Evolutionary conservation across 2,329 filamentous ascomycete genomes (phyloP).

Genomic region (Chaetomiaceae sp.): DNA sequence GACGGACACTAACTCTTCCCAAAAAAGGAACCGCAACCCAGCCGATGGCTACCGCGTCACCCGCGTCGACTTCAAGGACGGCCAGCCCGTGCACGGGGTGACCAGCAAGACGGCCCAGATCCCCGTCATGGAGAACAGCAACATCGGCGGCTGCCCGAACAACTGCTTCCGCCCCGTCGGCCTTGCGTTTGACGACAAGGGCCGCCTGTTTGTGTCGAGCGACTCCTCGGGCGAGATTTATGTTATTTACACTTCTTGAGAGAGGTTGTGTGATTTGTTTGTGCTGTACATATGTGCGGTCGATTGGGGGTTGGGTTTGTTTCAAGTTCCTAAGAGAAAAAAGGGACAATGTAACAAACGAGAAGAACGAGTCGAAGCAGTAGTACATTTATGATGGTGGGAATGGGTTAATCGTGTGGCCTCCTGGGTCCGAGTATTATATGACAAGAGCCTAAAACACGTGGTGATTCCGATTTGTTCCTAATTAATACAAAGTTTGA

Average conservation of each 20-base stretch:
- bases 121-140: slow-evolving; percentile 46
- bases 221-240: slow-evolving; percentile 54
- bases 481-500: too few species aligned
- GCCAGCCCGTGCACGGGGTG: slow-evolving; percentile 29
- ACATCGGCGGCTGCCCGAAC: slow-evolving; percentile 42
- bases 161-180: slow-evolving; percentile 51
- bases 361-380: too few species aligned
- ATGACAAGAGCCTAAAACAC: too few species aligned
- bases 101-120: slow-evolving; percentile 40
- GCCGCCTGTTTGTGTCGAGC: slow-evolving; percentile 50
- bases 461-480: too few species aligned
- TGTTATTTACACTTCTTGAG: slow-evolving; percentile 31
- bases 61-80: slow-evolving; percentile 34
- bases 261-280: background rate
- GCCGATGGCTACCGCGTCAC: slow-evolving; percentile 37
- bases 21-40: slow-evolving; percentile 27
- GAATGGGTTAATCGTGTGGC: too few species aligned
- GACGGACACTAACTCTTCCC: background rate
- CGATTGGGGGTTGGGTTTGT: too few species aligned
- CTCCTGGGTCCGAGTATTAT: too few species aligned
- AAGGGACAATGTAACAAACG: too few species aligned
- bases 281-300: too few species aligned
- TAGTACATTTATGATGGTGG: too few species aligned
- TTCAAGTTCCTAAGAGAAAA: too few species aligned
- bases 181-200: slow-evolving; percentile 38